A percentile compares a stretch with the other conserved stretches of the same genome.
phyloP scores from a whole-genome alignment of 78 protist species.

The Cavenderia fasciculata region DNA sequence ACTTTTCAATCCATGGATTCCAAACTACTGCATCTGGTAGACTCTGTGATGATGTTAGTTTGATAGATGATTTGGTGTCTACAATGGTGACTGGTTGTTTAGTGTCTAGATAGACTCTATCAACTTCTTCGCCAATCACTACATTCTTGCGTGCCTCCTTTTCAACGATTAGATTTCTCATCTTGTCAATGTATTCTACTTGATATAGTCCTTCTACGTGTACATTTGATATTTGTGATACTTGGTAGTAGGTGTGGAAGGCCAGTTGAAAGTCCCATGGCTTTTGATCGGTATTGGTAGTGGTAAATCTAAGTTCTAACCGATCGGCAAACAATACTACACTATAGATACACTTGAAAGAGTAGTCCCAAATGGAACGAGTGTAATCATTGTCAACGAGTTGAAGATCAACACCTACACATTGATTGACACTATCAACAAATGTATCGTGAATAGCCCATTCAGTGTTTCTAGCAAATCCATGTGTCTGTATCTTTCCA shows the following conservation, averaged over 20 bases:
- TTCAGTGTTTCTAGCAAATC: conserved; percentile 64
- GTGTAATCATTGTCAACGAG: conserved; percentile 1
- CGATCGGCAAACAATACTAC: conserved; percentile 11
- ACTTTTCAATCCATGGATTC: conserved; percentile 74
- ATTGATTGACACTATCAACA: neutral
- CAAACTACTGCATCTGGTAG: conserved; percentile 59
- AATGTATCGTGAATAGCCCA: conserved; percentile 16
- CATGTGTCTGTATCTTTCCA: conserved; percentile 59
- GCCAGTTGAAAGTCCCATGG: conserved; percentile 52
- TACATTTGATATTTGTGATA: conserved; percentile 9
- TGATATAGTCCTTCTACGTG: conserved; percentile 24
- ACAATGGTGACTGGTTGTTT: conserved; percentile 19
- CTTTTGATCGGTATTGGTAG: neutral
- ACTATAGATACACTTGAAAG: conserved; percentile 2
- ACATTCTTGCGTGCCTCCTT: neutral
- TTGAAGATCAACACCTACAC: conserved; percentile 7
- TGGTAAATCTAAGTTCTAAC: conserved; percentile 19
- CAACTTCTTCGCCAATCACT: neutral
- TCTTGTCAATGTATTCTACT: conserved; percentile 31
- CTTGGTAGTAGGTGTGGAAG: conserved; percentile 39
- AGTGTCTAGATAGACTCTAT: conserved; percentile 32
- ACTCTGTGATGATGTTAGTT: neutral
- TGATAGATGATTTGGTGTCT: neutral
- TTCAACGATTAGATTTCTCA: neutral
- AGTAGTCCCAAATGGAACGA: conserved; percentile 1